phyloP scores from a whole-genome alignment of 306 rosid species.

The Cucumis sativus region DNA sequence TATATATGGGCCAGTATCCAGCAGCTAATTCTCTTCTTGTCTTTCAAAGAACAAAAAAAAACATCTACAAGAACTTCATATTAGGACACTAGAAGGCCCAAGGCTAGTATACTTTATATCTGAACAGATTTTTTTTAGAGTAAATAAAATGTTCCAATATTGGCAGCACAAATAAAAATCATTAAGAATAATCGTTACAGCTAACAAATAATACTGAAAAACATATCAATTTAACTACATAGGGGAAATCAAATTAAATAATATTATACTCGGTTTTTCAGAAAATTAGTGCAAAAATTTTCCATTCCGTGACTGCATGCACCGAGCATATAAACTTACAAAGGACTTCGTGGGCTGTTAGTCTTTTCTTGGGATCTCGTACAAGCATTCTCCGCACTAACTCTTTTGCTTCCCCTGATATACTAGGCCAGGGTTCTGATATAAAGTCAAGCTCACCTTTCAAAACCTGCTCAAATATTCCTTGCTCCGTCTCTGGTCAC shows the following conservation, averaged over 20 bases:
- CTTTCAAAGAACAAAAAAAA: background rate
- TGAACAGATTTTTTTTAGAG: background rate
- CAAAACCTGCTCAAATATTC: constrained; percentile 94
- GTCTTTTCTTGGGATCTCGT: constrained; percentile 77
- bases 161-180: background rate
- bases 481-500: constrained; percentile 77
- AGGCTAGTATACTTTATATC: background rate
- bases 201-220: background rate
- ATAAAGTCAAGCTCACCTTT: constrained; percentile 80
- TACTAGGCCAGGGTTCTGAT: constrained; percentile 95
- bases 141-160: background rate
- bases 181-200: background rate
- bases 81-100: background rate
- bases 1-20: background rate
- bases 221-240: background rate
- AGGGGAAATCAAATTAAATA: background rate
- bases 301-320: background rate
- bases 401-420: constrained; percentile 84
- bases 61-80: background rate
- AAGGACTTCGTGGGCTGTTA: constrained; percentile 90
- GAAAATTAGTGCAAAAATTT: background rate
- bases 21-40: background rate
- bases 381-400: constrained; percentile 79
- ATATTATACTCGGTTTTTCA: background rate
- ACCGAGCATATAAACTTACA: constrained; percentile 44